phyloP scores from a whole-genome alignment of 441 rosid genomes.

The Aquilaria agallochum region DNA sequence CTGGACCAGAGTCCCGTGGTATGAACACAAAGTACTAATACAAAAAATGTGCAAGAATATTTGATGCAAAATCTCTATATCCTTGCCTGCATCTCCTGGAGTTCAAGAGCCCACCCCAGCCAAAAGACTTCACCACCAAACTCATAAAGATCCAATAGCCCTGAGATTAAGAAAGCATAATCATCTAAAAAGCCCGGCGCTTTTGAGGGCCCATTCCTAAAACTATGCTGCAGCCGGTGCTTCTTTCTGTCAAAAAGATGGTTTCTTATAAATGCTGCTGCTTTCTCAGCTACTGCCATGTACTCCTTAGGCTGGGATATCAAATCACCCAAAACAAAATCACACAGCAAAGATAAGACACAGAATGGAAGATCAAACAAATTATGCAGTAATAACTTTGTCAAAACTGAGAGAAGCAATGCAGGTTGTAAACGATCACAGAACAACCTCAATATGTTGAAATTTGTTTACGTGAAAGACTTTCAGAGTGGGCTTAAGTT shows the following conservation, averaged over 20 bases:
- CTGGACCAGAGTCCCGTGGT: constrained; percentile 27
- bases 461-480: too few relatives aligned
- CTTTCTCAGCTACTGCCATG: constrained; percentile 79
- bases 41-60: not conserved
- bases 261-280: constrained; percentile 68
- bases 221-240: constrained; percentile 72
- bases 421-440: too few relatives aligned
- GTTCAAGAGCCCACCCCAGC: constrained; percentile 77
- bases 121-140: constrained; percentile 59
- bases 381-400: too few relatives aligned
- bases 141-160: constrained; percentile 82
- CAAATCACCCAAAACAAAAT: constrained; percentile 3
- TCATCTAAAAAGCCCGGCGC: constrained; percentile 97
- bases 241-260: constrained; percentile 64
- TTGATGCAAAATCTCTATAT: constrained; percentile 1
- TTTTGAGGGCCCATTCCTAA: constrained; percentile 81
- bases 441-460: too few relatives aligned
- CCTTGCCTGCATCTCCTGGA: constrained; percentile 77
- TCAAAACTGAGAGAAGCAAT: too few relatives aligned
- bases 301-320: constrained; percentile 73
- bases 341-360: not conserved
- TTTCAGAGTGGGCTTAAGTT: too few relatives aligned
- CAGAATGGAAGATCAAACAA: too few relatives aligned
- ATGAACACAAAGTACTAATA: too few relatives aligned
- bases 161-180: constrained; percentile 89